These are phyloP conservation scores for Xanthoconium purpureum DNA, from an alignment of 768 basidiomycete species.

Conservation along the genomic window DNA sequence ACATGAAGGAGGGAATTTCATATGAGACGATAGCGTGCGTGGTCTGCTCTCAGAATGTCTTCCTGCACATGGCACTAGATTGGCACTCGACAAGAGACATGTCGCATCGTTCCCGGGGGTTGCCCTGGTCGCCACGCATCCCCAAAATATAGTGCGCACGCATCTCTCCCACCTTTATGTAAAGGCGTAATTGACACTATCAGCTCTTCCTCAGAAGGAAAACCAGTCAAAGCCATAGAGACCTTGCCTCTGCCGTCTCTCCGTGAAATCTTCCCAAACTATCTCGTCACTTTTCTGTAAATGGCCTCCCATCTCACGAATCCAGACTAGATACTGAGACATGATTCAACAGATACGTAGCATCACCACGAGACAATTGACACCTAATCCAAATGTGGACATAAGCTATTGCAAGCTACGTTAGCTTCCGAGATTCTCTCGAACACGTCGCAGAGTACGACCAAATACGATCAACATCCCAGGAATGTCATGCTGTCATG, in stretches of 20 bases:
- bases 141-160: background rate
- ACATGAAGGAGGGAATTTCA: background rate
- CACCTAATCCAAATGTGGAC: background rate
- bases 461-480: background rate
- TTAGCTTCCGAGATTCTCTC: background rate
- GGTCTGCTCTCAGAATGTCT: background rate
- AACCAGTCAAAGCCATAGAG: background rate
- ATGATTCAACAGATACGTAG: background rate
- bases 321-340: background rate
- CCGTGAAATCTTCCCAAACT: too few species aligned
- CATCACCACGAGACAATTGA: background rate
- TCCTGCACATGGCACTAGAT: background rate
- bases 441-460: background rate
- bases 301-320: background rate
- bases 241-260: too few species aligned
- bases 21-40: background rate
- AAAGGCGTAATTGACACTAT: background rate
- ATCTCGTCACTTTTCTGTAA: background rate
- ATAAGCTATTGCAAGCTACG: background rate
- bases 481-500: background rate
- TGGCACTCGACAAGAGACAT: background rate
- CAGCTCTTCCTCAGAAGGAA: background rate
- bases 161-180: background rate
- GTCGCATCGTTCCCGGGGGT: too few species aligned
- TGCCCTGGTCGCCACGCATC: background rate